Conservation (phyloP, 1,139 yeast genomes). For the Dujonia santamariae region DNA sequence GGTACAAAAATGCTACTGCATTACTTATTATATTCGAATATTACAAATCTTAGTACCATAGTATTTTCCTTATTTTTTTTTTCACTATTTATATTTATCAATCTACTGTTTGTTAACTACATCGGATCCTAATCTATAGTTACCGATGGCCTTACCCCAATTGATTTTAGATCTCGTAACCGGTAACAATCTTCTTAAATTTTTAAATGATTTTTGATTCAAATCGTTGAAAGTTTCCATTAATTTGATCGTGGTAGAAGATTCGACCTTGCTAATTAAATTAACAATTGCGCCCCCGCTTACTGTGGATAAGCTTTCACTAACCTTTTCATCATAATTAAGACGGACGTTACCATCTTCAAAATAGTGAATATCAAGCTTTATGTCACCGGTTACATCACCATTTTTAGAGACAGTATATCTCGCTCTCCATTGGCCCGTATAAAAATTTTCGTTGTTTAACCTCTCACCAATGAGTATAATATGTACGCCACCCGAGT, state of each 20-base stretch:
- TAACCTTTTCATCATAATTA: slow-evolving; percentile 48
- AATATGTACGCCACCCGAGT: slow-evolving; percentile 24
- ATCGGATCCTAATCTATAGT: slow-evolving; percentile 84
- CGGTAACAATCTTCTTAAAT: slow-evolving; percentile 85
- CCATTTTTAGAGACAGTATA: slow-evolving; percentile 43
- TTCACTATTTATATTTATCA: neutral
- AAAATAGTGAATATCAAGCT: slow-evolving; percentile 81
- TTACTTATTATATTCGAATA: slow-evolving; percentile 11
- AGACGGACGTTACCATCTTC: slow-evolving; percentile 95
- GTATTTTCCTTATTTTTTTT: slow-evolving; percentile 12
- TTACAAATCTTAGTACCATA: neutral
- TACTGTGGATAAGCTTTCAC: slow-evolving; percentile 15
- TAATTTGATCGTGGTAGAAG: slow-evolving; percentile 55
- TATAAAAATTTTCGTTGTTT: slow-evolving; percentile 79
- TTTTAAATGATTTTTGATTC: slow-evolving; percentile 80
- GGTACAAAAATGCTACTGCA: no score
- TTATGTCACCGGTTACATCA: slow-evolving; percentile 47
- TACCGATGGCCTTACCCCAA: slow-evolving; percentile 94
- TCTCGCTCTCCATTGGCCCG: slow-evolving; percentile 83
- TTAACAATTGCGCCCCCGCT: slow-evolving; percentile 36
- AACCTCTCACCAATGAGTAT: slow-evolving; percentile 68
- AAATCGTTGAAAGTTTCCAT: slow-evolving; percentile 65
- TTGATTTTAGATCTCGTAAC: slow-evolving; percentile 87
- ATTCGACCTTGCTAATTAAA: slow-evolving; percentile 59
- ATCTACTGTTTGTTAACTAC: slow-evolving; percentile 43